These are phyloP conservation scores for Yarrowia galli DNA, from an alignment of 1,139 yeast species.

Conservation along the genomic window DNA sequence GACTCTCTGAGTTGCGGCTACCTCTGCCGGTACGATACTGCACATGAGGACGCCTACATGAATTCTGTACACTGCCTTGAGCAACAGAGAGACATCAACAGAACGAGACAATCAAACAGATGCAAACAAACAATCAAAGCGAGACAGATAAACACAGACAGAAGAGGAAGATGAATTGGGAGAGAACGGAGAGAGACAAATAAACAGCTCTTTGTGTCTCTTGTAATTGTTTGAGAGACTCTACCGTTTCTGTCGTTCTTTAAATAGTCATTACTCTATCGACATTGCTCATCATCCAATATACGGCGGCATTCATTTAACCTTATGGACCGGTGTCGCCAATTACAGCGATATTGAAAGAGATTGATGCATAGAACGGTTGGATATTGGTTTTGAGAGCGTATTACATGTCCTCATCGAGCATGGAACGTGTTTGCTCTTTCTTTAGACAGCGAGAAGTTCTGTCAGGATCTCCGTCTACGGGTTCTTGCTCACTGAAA, in stretches of 20 bases:
- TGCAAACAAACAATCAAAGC: not conserved
- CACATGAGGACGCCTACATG: slow-evolving; percentile 25
- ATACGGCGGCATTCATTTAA: slow-evolving; percentile 17
- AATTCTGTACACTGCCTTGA: slow-evolving; percentile 22
- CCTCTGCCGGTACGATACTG: not conserved
- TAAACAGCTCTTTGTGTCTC: not conserved
- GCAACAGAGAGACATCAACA: slow-evolving; percentile 12
- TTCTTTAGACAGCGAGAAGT: too few species aligned
- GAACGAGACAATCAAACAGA: too few species aligned
- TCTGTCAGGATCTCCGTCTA: too few species aligned
- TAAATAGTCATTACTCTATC: not conserved
- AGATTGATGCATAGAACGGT: not conserved
- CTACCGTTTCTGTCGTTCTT: not conserved
- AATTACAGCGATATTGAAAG: not conserved
- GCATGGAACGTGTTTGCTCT: too few species aligned
- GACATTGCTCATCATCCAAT: slow-evolving; percentile 12
- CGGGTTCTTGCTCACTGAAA: too few species aligned
- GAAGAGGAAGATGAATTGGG: not conserved
- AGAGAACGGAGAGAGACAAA: not conserved
- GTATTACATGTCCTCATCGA: too few species aligned
- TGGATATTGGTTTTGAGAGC: slow-evolving; percentile 1
- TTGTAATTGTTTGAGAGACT: too few species aligned
- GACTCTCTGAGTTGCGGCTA: not conserved
- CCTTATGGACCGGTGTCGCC: not conserved
- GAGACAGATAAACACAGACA: not conserved